phyloP scores from a whole-genome alignment of 2,329 filamentous ascomycete species.

The Pseudogymnoascus sp. region DNA sequence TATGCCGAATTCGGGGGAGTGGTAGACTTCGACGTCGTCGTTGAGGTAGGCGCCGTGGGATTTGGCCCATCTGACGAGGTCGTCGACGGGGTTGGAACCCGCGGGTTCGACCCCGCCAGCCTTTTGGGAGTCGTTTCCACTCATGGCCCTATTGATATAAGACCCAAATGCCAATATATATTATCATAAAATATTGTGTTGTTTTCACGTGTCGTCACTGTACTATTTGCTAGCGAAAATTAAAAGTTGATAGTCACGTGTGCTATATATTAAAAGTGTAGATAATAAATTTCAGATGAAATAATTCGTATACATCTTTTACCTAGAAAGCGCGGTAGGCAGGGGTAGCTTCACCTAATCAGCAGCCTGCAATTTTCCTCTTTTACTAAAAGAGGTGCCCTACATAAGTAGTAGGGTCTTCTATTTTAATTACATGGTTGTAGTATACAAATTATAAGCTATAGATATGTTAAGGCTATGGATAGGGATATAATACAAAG shows the following conservation, averaged over 20 bases:
- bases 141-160: not conserved
- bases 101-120: conserved; percentile 50
- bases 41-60: conserved; percentile 44
- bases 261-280: not conserved
- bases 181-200: not conserved
- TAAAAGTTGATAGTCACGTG: not conserved
- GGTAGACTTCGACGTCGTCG: conserved; percentile 46
- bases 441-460: no score
- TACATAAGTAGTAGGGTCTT: not conserved
- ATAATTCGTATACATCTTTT: not conserved
- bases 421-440: no score
- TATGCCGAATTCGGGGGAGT: conserved; percentile 45
- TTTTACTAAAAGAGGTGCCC: no score
- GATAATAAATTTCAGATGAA: not conserved
- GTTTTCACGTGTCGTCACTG: conserved; percentile 2
- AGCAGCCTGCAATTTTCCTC: no score
- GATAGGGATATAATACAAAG: no score
- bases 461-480: no score
- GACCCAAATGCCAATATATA: not conserved
- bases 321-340: no score
- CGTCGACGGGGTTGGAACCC: conserved; percentile 29
- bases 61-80: conserved; percentile 45
- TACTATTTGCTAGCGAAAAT: not conserved
- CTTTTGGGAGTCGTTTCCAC: not conserved
- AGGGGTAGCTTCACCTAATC: no score